A percentile compares a stretch with the other conserved stretches of the same genome.
Evolutionary conservation across 768 basidiomycete genomes (phyloP).

Genomic region (Harrya chromipes): DNA sequence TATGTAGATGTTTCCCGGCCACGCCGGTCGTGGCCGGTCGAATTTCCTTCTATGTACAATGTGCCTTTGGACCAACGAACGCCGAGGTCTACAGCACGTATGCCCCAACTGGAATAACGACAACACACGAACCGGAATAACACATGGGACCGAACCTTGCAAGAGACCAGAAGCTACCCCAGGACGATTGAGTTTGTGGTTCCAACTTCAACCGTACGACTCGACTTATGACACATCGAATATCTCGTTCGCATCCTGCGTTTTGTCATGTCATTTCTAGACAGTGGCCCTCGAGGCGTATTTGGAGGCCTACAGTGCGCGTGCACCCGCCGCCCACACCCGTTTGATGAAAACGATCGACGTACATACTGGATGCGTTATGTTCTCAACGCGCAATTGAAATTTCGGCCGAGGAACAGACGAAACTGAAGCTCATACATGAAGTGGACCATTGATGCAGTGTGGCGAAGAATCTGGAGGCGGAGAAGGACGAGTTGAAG

Average conservation of each 20-base stretch:
- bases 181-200: slow-evolving; percentile 26
- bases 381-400: slow-evolving; percentile 41
- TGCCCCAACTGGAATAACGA: slow-evolving; percentile 1
- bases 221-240: no score
- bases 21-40: background rate
- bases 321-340: slow-evolving; percentile 41
- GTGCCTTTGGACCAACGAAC: no score
- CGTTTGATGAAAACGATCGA: slow-evolving; percentile 51
- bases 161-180: slow-evolving; percentile 19
- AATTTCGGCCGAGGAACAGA: slow-evolving; percentile 31
- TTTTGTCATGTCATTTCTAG: slow-evolving; percentile 12
- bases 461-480: slow-evolving; percentile 35
- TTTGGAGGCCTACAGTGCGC: slow-evolving; percentile 36
- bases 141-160: slow-evolving; percentile 26
- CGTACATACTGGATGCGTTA: slow-evolving; percentile 44
- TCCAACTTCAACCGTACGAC: no score
- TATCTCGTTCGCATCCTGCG: background rate
- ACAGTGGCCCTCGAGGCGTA: slow-evolving; percentile 29
- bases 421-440: slow-evolving; percentile 34
- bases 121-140: background rate
- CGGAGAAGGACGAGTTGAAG: slow-evolving; percentile 51
- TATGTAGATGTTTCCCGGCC: background rate
- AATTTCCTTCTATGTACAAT: slow-evolving; percentile 22
- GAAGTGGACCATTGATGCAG: slow-evolving; percentile 37
- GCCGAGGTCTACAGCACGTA: background rate